These are phyloP conservation scores for Alternaria angustiovoidea DNA, from an alignment of 2,329 filamentous ascomycete species.

Conservation along the genomic window DNA sequence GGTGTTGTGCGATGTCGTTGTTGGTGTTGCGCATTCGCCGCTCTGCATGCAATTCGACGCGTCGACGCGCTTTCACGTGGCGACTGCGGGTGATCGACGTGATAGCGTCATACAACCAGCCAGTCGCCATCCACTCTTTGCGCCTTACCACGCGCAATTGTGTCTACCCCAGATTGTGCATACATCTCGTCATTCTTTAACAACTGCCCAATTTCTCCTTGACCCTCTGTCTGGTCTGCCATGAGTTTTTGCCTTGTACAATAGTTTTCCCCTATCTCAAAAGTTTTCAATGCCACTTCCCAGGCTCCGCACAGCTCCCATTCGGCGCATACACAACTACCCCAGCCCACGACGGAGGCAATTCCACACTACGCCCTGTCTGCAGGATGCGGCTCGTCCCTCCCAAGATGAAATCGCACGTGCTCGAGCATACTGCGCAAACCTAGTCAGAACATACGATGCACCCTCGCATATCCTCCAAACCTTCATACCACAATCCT, in stretches of 20 bases:
- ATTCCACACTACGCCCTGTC: constrained; percentile 35
- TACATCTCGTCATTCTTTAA: background rate
- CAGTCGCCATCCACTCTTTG: constrained; percentile 22
- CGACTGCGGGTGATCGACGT: constrained; percentile 30
- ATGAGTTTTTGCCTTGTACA: constrained; percentile 13
- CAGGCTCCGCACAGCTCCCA: constrained; percentile 28
- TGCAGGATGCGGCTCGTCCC: constrained; percentile 29
- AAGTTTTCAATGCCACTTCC: constrained; percentile 38
- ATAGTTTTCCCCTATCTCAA: constrained; percentile 1
- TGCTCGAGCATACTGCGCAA: constrained; percentile 66
- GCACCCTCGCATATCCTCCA: constrained; percentile 86
- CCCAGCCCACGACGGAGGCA: constrained; percentile 20
- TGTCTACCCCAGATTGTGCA: background rate
- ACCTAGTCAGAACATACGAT: constrained; percentile 77
- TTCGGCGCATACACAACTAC: constrained; percentile 23
- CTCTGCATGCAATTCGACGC: constrained; percentile 27
- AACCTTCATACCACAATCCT: constrained; percentile 78
- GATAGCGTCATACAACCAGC: constrained; percentile 38
- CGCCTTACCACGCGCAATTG: constrained; percentile 14
- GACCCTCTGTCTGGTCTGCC: background rate
- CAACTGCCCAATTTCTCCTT: background rate
- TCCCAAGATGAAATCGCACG: constrained; percentile 61
- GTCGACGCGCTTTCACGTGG: constrained; percentile 46
- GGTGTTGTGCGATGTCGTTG: constrained; percentile 17
- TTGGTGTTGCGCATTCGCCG: constrained; percentile 3